phyloP scores from a whole-genome alignment of 2,329 filamentous ascomycete species.

The Cercospora sp. region DNA sequence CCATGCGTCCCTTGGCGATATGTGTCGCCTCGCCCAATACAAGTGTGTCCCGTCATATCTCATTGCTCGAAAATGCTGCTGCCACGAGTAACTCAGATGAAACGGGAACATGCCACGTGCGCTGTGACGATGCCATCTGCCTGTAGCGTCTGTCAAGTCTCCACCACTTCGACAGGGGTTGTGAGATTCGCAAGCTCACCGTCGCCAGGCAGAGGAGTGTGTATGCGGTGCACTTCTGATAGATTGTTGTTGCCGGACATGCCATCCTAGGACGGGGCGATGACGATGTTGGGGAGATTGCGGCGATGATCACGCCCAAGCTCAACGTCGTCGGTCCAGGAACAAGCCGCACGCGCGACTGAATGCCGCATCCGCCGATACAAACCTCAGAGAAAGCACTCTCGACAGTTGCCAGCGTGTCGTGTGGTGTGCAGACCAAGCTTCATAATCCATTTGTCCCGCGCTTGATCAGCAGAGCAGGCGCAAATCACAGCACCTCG shows the following conservation, averaged over 20 bases:
- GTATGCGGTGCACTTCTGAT: not conserved
- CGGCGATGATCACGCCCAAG: not conserved
- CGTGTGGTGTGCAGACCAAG: not conserved
- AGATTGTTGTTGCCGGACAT: not conserved
- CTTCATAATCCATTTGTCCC: not conserved
- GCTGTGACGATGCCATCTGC: too few relatives aligned
- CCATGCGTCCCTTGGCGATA: not conserved
- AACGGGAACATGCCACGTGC: too few relatives aligned
- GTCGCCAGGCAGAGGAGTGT: not conserved
- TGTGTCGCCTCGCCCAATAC: not conserved
- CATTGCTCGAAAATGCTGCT: too few relatives aligned
- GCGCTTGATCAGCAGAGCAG: not conserved
- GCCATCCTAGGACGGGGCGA: not conserved
- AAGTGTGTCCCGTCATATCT: too few relatives aligned
- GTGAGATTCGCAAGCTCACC: not conserved
- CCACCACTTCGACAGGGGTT: too few relatives aligned
- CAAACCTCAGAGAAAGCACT: not conserved
- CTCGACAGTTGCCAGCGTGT: not conserved
- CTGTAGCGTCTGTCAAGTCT: too few relatives aligned
- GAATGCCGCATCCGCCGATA: not conserved
- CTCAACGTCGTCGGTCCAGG: not conserved
- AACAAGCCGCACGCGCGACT: not conserved
- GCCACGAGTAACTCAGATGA: too few relatives aligned
- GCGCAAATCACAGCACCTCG: not conserved
- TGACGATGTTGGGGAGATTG: not conserved